These are phyloP conservation scores for Leishmania lainsoni DNA, from an alignment of 208 protist species.

Conservation along the genomic window DNA sequence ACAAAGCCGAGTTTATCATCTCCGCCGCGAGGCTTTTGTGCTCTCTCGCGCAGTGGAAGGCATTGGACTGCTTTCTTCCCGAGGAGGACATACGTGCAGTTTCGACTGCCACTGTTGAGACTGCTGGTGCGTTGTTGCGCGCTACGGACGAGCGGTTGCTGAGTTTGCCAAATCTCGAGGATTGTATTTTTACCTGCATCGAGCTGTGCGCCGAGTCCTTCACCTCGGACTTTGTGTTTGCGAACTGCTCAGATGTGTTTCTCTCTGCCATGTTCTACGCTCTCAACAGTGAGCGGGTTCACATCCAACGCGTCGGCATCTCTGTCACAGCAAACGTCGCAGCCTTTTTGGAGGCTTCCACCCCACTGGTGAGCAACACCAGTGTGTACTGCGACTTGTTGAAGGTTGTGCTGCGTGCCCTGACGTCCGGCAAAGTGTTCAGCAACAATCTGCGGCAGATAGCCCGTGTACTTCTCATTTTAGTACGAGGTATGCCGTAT, in stretches of 20 bases:
- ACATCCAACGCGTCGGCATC: conserved; percentile 68
- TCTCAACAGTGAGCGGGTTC: conserved; percentile 45
- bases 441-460: conserved; percentile 36
- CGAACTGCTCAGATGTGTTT: conserved; percentile 49
- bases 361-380: conserved; percentile 11
- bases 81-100: conserved; percentile 44
- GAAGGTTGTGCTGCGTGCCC: conserved; percentile 29
- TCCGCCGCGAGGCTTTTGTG: conserved; percentile 48
- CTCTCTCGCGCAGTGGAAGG: conserved; percentile 69
- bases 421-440: conserved; percentile 32
- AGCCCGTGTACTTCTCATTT: conserved; percentile 26
- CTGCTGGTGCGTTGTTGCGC: conserved; percentile 48
- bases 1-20: conserved; percentile 55
- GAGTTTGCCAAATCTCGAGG: conserved; percentile 62
- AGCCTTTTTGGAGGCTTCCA: conserved; percentile 36
- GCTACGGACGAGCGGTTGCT: conserved; percentile 57
- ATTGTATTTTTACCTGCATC: conserved; percentile 60
- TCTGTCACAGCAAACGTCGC: conserved; percentile 51
- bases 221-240: conserved; percentile 51
- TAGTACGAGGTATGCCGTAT: conserved; percentile 18
- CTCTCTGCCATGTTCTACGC: conserved; percentile 72
- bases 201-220: conserved; percentile 76
- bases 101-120: conserved; percentile 38
- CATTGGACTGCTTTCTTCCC: conserved; percentile 68
- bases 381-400: conserved; percentile 36